phyloP scores from a whole-genome alignment of 805 yeast species.

The Ogataea thermomethanolica region DNA sequence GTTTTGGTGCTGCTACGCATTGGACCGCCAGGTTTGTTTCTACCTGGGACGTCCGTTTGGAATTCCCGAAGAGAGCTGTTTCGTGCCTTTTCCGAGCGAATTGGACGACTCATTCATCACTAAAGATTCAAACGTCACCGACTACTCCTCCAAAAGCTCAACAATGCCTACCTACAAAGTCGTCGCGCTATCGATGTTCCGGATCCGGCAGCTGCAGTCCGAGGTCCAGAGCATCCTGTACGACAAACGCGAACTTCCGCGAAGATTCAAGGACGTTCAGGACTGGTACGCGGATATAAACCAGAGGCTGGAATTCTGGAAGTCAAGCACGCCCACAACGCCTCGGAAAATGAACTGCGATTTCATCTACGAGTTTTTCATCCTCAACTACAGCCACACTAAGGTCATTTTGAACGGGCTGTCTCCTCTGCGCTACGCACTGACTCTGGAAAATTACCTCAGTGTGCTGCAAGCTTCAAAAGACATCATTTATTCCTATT shows the following conservation, averaged over 20 bases:
- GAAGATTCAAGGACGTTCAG: constrained; percentile 48
- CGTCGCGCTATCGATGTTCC: constrained; percentile 64
- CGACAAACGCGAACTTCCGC: constrained; percentile 68
- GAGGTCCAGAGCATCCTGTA: constrained; percentile 71
- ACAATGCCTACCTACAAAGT: constrained; percentile 55
- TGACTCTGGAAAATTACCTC: constrained; percentile 50
- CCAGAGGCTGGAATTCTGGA: constrained; percentile 61
- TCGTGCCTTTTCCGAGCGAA: constrained; percentile 66
- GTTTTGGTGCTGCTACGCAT: constrained; percentile 86
- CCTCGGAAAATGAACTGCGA: constrained; percentile 64
- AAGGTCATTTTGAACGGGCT: constrained; percentile 70
- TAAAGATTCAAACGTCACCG: constrained; percentile 27
- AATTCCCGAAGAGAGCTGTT: constrained; percentile 75
- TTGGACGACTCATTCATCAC: constrained; percentile 68
- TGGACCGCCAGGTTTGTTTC: constrained; percentile 83
- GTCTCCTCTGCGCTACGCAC: constrained; percentile 62
- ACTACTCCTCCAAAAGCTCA: constrained; percentile 37
- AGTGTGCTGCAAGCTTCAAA: constrained; percentile 61
- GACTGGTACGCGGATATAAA: constrained; percentile 63
- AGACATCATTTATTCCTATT: constrained; percentile 62
- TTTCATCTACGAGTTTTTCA: constrained; percentile 67
- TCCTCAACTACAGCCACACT: constrained; percentile 74
- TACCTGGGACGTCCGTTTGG: constrained; percentile 87
- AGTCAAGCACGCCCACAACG: constrained; percentile 50
- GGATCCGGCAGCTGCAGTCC: constrained; percentile 70